Evolutionary conservation across 2,329 filamentous ascomycete genomes (phyloP), one percentile per base, ranked within the genome.

Genomic region (Fusarium sp.): DNA sequence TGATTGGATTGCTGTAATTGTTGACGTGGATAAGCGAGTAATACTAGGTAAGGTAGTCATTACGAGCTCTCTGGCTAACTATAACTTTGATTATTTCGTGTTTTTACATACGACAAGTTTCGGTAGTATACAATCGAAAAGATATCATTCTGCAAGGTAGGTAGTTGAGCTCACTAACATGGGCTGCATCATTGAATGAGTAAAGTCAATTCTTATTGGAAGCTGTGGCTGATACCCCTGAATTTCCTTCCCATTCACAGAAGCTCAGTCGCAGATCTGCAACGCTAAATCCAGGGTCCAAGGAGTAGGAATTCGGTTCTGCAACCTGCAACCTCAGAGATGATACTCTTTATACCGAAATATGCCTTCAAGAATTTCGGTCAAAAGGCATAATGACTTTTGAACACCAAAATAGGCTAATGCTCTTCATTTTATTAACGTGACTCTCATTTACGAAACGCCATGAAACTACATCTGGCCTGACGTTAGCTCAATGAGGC

Each of bases 271-370:
- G 28, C 39, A 43, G 66, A 70, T 70, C 67, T 47, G 37, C 67
- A 68, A 58, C 63, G 53, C 67, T 70, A 70, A 70, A 70, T 70
- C 39, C 58, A 68, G 67, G 67, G 67, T 68, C 58, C 46, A 63
- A 37, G 26, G 43, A 21, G 28, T 24, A 48, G 38, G 37, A 43
- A 52, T 50, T 44, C 18, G 28, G 38, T 49, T 58, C 44, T 37
- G 39, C 23, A 47, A 39, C n/a, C n/a, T 48, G n/a, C 15, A 29
- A 12, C 35, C 18, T 29, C 18, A 33, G 12, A 26, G 16, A 20
- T 44, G 33, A n/a, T 16, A 44, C 13, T 46, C 35, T 26, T 8
- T 13, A 26, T 21, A 16, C 7, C 29, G 16, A 20, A 24, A 47
- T 21, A 20, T 46, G n/a, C 10, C 42, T 47, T 29, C 7, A 24